Base-by-base conservation (phyloP, 495 filamentous ascomycete species). In the Neurospora sp. region DNA sequence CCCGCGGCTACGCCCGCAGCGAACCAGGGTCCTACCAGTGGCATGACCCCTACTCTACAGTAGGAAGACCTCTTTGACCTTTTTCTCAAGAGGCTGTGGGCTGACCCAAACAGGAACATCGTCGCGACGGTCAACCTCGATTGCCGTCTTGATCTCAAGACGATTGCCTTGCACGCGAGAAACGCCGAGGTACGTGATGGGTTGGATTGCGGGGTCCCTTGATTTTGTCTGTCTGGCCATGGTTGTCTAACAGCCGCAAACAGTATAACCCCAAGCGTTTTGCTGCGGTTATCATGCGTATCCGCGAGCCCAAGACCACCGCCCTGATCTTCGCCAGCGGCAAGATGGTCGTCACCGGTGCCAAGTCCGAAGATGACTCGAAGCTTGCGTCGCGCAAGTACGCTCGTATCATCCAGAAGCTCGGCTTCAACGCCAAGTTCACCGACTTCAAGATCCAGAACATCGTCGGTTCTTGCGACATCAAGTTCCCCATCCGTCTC, bases 391-490 rank as follows among this genome's bases (percentile, higher is more conserved):
- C 93, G 48, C 90, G 96, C 83, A 99, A 99, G 85, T 99, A 98
- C 83, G 96, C 96, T 31, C 94, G 96, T 75, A 99, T 99, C 83
- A 98, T 99, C 78, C 96, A 99, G 86, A 99, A 99, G 86, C 93
- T 99, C 72, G 96, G 96, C 70, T 99, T 99, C 89, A 97, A 97
- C 75, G 94, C 96, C 73, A 98, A 97, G 89, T 99, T 99, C 85
- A 97, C 94, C 73, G 96, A 99, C 82, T 99, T 99, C 87, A 98
- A 99, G 88, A 98, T 98, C 82, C 96, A 99, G 86, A 99, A 99
- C 84, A 99, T 99, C 70, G 96, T 99, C 74, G 96, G 96, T 73
- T 97, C 94, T 40, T 98, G 96, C 82, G 96, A 99, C 79, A 98
- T 99, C 88, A 97, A 97, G 85, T 99, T 99, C 86, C 96, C 96